Evolutionary conservation across 352 stramenopile genomes (phyloP).

Genomic region (Phytophthora citricola): DNA sequence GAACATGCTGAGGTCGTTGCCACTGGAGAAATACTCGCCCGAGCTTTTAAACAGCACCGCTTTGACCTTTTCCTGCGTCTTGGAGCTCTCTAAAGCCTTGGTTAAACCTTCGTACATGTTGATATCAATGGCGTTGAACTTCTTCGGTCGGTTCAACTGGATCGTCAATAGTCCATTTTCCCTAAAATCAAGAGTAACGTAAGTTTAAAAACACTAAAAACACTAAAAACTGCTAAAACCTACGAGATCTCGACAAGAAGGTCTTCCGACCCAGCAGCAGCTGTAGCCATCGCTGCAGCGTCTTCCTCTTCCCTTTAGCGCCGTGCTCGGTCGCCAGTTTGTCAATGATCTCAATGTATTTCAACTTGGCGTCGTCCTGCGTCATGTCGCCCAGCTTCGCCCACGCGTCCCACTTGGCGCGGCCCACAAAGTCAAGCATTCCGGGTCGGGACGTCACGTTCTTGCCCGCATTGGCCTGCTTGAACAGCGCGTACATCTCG

Average conservation of each 20-base stretch:
- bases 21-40: constrained; percentile 91
- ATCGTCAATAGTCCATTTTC: constrained; percentile 74
- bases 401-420: constrained; percentile 88
- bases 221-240: constrained; percentile 7
- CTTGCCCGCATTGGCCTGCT: constrained; percentile 70
- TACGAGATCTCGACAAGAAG: constrained; percentile 66
- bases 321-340: constrained; percentile 57
- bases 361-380: constrained; percentile 67
- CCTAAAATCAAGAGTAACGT: constrained; percentile 28
- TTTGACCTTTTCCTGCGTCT: constrained; percentile 71
- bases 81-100: constrained; percentile 68
- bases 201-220: background rate
- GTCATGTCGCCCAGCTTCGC: constrained; percentile 67
- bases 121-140: constrained; percentile 90
- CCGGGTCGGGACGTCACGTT: constrained; percentile 71
- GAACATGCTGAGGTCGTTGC: constrained; percentile 90
- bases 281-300: constrained; percentile 1
- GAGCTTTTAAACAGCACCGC: constrained; percentile 88
- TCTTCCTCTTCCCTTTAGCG: constrained; percentile 26
- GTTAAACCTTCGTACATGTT: constrained; percentile 85
- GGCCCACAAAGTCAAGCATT: constrained; percentile 86
- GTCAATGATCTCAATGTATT: constrained; percentile 85
- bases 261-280: constrained; percentile 42
- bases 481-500: constrained; percentile 88
- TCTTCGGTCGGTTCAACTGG: constrained; percentile 78